A percentile compares a stretch with the other conserved stretches of the same genome.
Conservation (phyloP, 1,284 basidiomycete genomes). For the Moesziomyces aphidis region DNA sequence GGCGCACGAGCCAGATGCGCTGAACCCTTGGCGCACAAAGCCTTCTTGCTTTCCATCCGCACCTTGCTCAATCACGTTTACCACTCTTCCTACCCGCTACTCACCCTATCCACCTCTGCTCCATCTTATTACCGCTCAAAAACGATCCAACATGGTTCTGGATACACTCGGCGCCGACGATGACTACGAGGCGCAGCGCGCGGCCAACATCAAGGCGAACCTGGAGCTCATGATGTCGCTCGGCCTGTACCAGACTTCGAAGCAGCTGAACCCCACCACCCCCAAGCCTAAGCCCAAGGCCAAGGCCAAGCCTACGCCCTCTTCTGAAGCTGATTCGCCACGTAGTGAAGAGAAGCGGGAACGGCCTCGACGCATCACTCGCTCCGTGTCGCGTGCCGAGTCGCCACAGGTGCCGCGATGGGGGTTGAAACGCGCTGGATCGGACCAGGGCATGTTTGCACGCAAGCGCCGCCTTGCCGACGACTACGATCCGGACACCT, state of each 20-base stretch:
- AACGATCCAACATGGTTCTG: constrained; percentile 8
- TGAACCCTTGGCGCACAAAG: too few species aligned
- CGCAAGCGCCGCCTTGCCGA: not conserved
- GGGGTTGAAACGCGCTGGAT: constrained; percentile 5
- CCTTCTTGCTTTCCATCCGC: too few species aligned
- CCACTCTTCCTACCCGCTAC: too few species aligned
- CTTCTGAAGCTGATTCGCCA: not conserved
- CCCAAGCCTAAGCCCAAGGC: constrained; percentile 3
- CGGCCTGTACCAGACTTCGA: constrained; percentile 21
- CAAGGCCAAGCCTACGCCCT: not conserved
- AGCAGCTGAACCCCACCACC: constrained; percentile 2
- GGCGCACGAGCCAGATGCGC: too few species aligned
- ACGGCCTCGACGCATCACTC: constrained; percentile 14
- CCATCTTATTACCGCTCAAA: not conserved
- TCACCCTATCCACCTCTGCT: not conserved
- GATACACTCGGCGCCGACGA: not conserved
- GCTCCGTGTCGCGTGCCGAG: constrained; percentile 12
- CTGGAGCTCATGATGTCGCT: constrained; percentile 38
- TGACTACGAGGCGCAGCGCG: constrained; percentile 33
- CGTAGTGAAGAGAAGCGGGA: not conserved
- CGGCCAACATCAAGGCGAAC: constrained; percentile 34
- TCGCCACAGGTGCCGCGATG: too few species aligned
- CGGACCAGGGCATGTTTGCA: too few species aligned
- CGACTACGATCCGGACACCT: not conserved
- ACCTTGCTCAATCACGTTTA: too few species aligned